These are phyloP conservation scores for Monilinia polystroma DNA, from an alignment of 2,329 filamentous ascomycete genomes.

Conservation along the genomic window DNA sequence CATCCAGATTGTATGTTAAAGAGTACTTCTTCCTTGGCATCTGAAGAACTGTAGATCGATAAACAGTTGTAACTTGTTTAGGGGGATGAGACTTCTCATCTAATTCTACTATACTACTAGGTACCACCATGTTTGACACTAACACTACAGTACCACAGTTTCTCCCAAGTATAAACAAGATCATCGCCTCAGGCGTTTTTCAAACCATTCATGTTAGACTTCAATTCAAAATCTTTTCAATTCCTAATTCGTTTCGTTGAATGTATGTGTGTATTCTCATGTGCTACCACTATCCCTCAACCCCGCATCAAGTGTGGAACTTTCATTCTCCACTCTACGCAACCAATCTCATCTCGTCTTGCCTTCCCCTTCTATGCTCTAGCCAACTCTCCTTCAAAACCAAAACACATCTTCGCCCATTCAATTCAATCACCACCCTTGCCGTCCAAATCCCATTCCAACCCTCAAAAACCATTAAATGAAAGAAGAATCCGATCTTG, in stretches of 20 bases:
- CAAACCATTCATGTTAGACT: neutral
- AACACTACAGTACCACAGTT: too few species aligned
- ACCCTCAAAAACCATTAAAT: neutral
- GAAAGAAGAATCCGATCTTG: constrained; percentile 2
- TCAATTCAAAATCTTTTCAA: neutral
- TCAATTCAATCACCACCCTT: too few species aligned
- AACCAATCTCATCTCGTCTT: neutral
- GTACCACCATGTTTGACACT: too few species aligned
- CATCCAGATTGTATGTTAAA: too few species aligned
- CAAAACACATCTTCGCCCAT: neutral
- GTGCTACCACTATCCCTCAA: neutral
- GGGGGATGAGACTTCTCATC: too few species aligned
- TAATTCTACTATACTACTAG: too few species aligned
- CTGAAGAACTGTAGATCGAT: too few species aligned
- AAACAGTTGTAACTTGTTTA: too few species aligned
- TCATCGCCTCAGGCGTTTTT: too few species aligned
- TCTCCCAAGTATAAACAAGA: too few species aligned
- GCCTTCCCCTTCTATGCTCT: neutral
- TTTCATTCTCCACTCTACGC: neutral
- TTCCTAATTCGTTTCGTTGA: neutral
- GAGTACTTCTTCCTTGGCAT: too few species aligned
- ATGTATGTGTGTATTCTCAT: constrained; percentile 7
- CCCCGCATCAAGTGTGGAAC: neutral
- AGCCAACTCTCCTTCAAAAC: neutral
- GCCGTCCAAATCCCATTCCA: neutral